These are phyloP conservation scores for Fonsecaea multimorphosa DNA, from an alignment of 2,329 filamentous ascomycete genomes.

Conservation along the genomic window DNA sequence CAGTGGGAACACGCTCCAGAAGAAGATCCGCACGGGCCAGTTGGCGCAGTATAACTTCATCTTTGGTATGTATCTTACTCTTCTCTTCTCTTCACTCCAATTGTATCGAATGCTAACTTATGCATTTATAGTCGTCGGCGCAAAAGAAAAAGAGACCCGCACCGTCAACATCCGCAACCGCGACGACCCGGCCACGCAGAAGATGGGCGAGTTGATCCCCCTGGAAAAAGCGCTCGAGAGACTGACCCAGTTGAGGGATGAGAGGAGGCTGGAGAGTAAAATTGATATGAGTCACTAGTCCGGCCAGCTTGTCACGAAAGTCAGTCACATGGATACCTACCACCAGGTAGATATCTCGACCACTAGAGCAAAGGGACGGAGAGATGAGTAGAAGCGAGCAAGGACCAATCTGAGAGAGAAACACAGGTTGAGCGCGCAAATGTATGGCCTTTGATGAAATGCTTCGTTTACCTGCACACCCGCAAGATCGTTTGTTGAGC, in stretches of 20 bases:
- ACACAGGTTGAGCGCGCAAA: background rate
- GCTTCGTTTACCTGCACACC: background rate
- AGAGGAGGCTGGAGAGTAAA: conserved; percentile 51
- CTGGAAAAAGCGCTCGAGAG: conserved; percentile 64
- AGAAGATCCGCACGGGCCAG: conserved; percentile 59
- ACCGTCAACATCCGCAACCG: conserved; percentile 70
- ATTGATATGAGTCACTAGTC: conserved; percentile 37
- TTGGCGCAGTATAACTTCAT: conserved; percentile 59
- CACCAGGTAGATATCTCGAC: background rate
- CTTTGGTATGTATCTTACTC: conserved; percentile 48
- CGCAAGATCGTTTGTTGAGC: background rate
- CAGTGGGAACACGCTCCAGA: conserved; percentile 57
- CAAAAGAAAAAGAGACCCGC: conserved; percentile 64
- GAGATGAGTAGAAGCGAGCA: background rate
- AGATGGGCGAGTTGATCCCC: conserved; percentile 66
- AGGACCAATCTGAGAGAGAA: background rate
- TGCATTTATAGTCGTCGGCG: conserved; percentile 61
- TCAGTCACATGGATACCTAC: no score
- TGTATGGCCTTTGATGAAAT: background rate
- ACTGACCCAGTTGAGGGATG: conserved; percentile 55
- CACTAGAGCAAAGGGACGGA: background rate
- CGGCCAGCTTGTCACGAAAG: background rate
- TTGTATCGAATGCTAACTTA: no score
- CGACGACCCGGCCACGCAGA: conserved; percentile 67
- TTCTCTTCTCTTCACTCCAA: conserved; percentile 7